Percentiles rank a stretch among this genome's conserved stretches.
Evolutionary conservation across 2,329 filamentous ascomycete genomes (phyloP).

Genomic region (Hypoxylon sp.): DNA sequence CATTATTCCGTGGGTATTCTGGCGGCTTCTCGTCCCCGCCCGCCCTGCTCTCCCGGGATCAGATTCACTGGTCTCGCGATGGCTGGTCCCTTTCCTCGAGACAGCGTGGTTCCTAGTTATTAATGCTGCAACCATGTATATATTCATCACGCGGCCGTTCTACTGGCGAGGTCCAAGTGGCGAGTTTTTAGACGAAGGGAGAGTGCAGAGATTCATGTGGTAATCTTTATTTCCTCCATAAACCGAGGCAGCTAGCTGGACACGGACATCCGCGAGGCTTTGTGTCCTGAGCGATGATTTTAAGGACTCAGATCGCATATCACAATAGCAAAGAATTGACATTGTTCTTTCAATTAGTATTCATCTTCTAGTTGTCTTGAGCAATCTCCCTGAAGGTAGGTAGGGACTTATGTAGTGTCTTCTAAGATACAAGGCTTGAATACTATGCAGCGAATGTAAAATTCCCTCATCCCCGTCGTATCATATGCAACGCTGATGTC

Average conservation of each 20-base stretch:
- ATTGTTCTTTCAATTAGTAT: slow-evolving; percentile 16
- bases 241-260: not conserved
- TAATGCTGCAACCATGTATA: slow-evolving; percentile 76
- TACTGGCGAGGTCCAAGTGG: slow-evolving; percentile 72
- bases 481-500: slow-evolving; percentile 12
- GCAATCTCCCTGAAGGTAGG: slow-evolving; percentile 18
- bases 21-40: slow-evolving; percentile 83
- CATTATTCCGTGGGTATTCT: slow-evolving; percentile 94
- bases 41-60: slow-evolving; percentile 24
- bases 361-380: slow-evolving; percentile 21
- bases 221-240: slow-evolving; percentile 55
- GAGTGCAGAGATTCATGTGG: slow-evolving; percentile 87
- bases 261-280: not conserved
- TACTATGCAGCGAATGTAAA: slow-evolving; percentile 33
- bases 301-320: not conserved
- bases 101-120: slow-evolving; percentile 77
- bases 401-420: slow-evolving; percentile 7
- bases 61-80: slow-evolving; percentile 5
- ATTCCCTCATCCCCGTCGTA: slow-evolving; percentile 5
- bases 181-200: slow-evolving; percentile 66
- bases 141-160: slow-evolving; percentile 79
- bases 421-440: slow-evolving; percentile 15
- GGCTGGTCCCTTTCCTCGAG: slow-evolving; percentile 65
- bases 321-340: not conserved
- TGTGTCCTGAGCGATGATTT: not conserved